Evolutionary conservation across 2,329 filamentous ascomycete species (phyloP).

Genomic region (Chaetoscypha palmicola): DNA sequence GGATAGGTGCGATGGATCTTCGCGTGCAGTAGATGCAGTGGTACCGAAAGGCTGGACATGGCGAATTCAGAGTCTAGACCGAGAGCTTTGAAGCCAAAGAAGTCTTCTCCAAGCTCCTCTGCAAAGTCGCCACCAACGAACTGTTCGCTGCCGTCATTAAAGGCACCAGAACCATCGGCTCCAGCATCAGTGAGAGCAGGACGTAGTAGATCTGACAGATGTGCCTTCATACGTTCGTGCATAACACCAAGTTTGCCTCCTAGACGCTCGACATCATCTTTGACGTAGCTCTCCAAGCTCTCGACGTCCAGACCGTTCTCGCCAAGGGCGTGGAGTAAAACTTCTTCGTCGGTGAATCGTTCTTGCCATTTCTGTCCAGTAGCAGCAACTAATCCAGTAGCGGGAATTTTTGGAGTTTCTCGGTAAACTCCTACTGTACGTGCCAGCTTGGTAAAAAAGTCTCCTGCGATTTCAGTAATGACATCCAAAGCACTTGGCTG

Average conservation of each 20-base stretch:
- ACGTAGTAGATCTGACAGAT: constrained; percentile 87
- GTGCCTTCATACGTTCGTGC: constrained; percentile 89
- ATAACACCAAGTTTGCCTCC: constrained; percentile 71
- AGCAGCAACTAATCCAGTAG: constrained; percentile 35
- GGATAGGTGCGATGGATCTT: constrained; percentile 82
- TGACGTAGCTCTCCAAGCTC: constrained; percentile 75
- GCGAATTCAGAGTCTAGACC: constrained; percentile 89
- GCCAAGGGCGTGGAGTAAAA: constrained; percentile 76
- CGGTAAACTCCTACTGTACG: constrained; percentile 74
- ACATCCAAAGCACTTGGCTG: constrained; percentile 90
- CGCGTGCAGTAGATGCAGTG: constrained; percentile 87
- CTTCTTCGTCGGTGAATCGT: constrained; percentile 75
- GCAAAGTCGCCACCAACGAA: constrained; percentile 96
- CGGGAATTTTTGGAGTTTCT: constrained; percentile 70
- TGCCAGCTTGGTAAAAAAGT: constrained; percentile 82
- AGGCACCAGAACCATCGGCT: constrained; percentile 79
- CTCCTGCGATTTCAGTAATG: constrained; percentile 79
- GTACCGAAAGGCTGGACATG: constrained; percentile 79
- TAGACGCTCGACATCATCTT: constrained; percentile 86
- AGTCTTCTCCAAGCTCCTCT: constrained; percentile 95
- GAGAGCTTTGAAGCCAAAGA: constrained; percentile 95
- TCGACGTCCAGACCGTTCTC: constrained; percentile 81
- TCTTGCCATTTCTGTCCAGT: constrained; percentile 45
- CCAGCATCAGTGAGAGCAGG: constrained; percentile 78
- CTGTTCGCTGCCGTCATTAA: constrained; percentile 95